phyloP scores from a whole-genome alignment of 129 eudicot species.

The Lonicera japonica region DNA sequence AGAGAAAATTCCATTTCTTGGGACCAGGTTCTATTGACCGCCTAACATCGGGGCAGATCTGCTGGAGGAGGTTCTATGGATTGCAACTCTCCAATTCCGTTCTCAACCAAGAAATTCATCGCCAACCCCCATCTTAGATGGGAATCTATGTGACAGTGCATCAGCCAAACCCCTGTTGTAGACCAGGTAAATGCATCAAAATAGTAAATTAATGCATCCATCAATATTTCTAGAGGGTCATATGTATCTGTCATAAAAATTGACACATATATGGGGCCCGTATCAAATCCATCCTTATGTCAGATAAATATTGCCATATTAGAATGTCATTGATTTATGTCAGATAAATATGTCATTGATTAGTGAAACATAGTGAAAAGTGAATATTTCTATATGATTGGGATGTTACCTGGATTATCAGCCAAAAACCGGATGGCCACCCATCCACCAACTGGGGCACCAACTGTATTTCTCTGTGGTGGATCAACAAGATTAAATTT shows the following conservation, averaged over 20 bases:
- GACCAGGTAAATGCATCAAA: neutral
- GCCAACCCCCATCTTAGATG: conserved; percentile 37
- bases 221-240: too few relatives aligned
- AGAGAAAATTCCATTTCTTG: neutral
- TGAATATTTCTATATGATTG: neutral
- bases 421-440: conserved; percentile 37
- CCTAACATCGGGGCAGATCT: conserved; percentile 26
- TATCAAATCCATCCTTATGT: too few relatives aligned
- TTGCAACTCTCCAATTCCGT: conserved; percentile 22
- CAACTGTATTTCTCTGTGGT: conserved; percentile 31
- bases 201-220: neutral
- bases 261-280: too few relatives aligned
- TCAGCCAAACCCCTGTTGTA: conserved; percentile 32
- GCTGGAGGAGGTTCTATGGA: conserved; percentile 25
- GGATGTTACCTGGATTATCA: conserved; percentile 38
- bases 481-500: conserved; percentile 46
- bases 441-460: conserved; percentile 34
- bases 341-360: too few relatives aligned
- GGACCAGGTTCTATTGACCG: neutral
- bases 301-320: too few relatives aligned
- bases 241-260: too few relatives aligned
- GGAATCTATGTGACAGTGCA: conserved; percentile 39
- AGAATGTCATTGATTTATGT: too few relatives aligned
- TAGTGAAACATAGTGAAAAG: neutral
- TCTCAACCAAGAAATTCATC: conserved; percentile 29